Conservation (phyloP, 1,284 basidiomycete species). For the Ganoderma resinaceum region DNA sequence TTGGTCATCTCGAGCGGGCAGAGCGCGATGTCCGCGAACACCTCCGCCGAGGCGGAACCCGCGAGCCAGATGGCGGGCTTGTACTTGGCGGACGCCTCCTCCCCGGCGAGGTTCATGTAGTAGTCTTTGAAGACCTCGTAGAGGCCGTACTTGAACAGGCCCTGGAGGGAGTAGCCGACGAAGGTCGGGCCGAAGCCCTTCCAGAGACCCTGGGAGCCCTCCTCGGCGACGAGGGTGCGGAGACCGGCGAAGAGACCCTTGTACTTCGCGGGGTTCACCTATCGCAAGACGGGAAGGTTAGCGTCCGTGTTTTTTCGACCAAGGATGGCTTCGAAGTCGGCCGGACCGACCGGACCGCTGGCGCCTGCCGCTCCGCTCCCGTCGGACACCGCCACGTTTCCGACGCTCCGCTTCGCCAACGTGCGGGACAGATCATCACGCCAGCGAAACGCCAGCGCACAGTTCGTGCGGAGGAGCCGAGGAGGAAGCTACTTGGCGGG, state of each 20-base stretch:
- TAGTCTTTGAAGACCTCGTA: constrained; percentile 96
- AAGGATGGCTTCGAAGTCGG: no score
- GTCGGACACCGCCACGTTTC: not conserved
- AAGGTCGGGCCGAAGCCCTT: constrained; percentile 94
- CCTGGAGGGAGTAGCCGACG: constrained; percentile 95
- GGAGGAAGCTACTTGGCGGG: no score
- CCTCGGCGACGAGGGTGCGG: constrained; percentile 79
- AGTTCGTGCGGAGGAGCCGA: not conserved
- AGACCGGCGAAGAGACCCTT: constrained; percentile 80
- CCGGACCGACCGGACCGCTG: not conserved
- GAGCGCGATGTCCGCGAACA: constrained; percentile 92
- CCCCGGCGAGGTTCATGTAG: constrained; percentile 86
- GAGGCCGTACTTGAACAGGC: constrained; percentile 96
- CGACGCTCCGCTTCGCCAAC: not conserved
- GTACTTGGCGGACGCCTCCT: constrained; percentile 87
- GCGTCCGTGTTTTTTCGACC: not conserved
- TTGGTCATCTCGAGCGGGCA: constrained; percentile 88
- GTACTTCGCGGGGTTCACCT: constrained; percentile 85
- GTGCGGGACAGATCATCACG: not conserved
- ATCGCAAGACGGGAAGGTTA: not conserved
- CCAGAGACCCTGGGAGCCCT: constrained; percentile 88
- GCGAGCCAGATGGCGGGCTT: constrained; percentile 95
- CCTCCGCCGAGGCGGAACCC: constrained; percentile 92
- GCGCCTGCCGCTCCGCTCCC: not conserved
- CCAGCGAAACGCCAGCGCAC: not conserved